Conservation (phyloP, 2,329 filamentous ascomycete species). For the Bipolaris cookei region DNA sequence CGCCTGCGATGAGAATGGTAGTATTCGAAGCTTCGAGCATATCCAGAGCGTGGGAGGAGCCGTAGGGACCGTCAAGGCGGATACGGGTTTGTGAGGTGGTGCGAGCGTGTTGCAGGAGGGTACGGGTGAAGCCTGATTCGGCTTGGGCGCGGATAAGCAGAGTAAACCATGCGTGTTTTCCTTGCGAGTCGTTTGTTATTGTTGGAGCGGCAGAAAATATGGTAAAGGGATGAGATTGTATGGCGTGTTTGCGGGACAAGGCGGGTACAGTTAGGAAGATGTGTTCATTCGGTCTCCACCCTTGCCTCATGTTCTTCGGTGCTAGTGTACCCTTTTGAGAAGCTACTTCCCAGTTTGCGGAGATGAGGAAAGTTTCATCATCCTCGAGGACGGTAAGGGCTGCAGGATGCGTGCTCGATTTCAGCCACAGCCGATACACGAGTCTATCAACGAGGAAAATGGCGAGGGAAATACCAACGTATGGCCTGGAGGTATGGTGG, state of each 20-base stretch:
- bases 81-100: constrained; percentile 54
- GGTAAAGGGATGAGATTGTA: constrained; percentile 71
- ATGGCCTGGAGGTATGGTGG: constrained; percentile 59
- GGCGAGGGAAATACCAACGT: constrained; percentile 59
- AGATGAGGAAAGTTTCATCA: constrained; percentile 60
- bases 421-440: constrained; percentile 63
- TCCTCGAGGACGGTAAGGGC: constrained; percentile 63
- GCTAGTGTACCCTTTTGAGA: constrained; percentile 17
- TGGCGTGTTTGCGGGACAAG: constrained; percentile 58
- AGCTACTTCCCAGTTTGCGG: constrained; percentile 52
- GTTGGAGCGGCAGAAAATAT: constrained; percentile 67
- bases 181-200: constrained; percentile 44
- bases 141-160: constrained; percentile 66
- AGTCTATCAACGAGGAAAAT: constrained; percentile 66
- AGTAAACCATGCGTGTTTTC: constrained; percentile 59
- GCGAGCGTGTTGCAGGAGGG: constrained; percentile 60
- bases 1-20: constrained; percentile 65
- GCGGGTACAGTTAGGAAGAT: constrained; percentile 67
- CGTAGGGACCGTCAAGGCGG: constrained; percentile 70
- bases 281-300: constrained; percentile 68
- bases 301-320: constrained; percentile 52
- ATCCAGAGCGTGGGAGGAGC: constrained; percentile 62
- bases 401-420: constrained; percentile 57
- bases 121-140: constrained; percentile 61
- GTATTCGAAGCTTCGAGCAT: constrained; percentile 59